phyloP scores from a whole-genome alignment of 1,139 yeast genomes.

The Scheffersomyces titani region DNA sequence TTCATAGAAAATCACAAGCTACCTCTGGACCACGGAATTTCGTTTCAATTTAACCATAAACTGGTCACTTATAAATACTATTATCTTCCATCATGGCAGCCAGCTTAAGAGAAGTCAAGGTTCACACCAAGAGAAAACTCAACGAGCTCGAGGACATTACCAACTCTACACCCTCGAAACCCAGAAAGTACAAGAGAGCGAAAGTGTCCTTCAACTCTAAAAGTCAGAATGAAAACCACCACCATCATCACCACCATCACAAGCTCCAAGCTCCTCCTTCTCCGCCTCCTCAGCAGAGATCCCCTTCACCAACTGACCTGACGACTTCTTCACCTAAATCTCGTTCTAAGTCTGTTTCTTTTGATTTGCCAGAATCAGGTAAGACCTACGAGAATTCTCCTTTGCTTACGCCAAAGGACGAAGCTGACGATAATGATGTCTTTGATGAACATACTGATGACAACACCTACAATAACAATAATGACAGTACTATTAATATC shows the following conservation, averaged over 20 bases:
- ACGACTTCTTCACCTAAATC: slow-evolving; percentile 15
- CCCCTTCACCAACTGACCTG: slow-evolving; percentile 29
- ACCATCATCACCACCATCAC: slow-evolving; percentile 7
- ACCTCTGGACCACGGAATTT: background rate
- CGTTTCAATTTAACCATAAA: background rate
- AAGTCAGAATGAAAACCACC: slow-evolving; percentile 4
- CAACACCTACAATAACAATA: slow-evolving; percentile 1
- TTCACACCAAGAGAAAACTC: slow-evolving; percentile 29
- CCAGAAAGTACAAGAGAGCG: background rate
- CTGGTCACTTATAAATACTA: background rate
- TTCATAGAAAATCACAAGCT: background rate
- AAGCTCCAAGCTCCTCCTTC: slow-evolving; percentile 5
- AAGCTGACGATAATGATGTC: slow-evolving; percentile 31
- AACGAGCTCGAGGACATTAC: slow-evolving; percentile 39
- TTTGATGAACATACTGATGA: slow-evolving; percentile 2
- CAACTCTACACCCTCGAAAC: slow-evolving; percentile 13
- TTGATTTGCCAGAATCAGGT: slow-evolving; percentile 22
- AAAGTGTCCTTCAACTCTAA: background rate
- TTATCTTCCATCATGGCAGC: slow-evolving; percentile 23
- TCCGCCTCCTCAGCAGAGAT: slow-evolving; percentile 21
- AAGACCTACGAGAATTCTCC: slow-evolving; percentile 34
- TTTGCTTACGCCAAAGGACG: slow-evolving; percentile 46
- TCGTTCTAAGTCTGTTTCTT: slow-evolving; percentile 25
- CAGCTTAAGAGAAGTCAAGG: slow-evolving; percentile 23
- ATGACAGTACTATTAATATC: background rate